A percentile compares a stretch with the other conserved stretches of the same genome.
Conservation (phyloP, 1,139 yeast species). For the Pichia sp. region DNA sequence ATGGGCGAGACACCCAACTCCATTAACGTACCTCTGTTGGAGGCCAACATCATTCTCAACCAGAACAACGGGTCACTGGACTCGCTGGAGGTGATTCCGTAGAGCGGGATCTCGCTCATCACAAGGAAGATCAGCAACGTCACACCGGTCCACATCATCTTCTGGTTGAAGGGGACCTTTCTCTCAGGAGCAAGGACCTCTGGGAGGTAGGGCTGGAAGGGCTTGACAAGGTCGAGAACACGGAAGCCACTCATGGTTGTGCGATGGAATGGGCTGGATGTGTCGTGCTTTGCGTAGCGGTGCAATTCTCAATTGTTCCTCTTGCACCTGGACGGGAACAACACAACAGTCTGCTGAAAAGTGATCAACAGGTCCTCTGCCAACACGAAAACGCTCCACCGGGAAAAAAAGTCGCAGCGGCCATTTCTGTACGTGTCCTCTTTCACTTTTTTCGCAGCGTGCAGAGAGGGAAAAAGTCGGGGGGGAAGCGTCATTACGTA, state of each 20-base stretch:
- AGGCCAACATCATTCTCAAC: slow-evolving; percentile 98
- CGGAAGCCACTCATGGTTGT: slow-evolving; percentile 42
- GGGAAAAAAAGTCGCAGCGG: too few relatives aligned
- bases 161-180: slow-evolving; percentile 88
- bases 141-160: slow-evolving; percentile 96
- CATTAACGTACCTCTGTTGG: slow-evolving; percentile 96
- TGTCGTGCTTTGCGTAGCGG: background rate
- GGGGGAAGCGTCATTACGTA: too few relatives aligned
- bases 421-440: slow-evolving; percentile 5
- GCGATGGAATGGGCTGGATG: too few relatives aligned
- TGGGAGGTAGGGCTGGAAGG: slow-evolving; percentile 89
- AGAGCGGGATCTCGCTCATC: slow-evolving; percentile 94
- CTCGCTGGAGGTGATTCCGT: slow-evolving; percentile 92
- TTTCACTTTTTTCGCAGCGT: background rate
- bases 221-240: slow-evolving; percentile 90
- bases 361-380: too few relatives aligned
- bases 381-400: too few relatives aligned
- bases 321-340: background rate
- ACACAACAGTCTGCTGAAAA: too few relatives aligned
- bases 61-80: slow-evolving; percentile 90
- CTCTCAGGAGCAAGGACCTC: slow-evolving; percentile 96
- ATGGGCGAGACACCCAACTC: slow-evolving; percentile 86
- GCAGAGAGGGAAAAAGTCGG: too few relatives aligned
- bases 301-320: background rate
- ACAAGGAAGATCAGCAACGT: slow-evolving; percentile 89